These are phyloP conservation scores for Poteriospumella lacustris DNA, from an alignment of 108 stramenopile genomes.

Conservation along the genomic window DNA sequence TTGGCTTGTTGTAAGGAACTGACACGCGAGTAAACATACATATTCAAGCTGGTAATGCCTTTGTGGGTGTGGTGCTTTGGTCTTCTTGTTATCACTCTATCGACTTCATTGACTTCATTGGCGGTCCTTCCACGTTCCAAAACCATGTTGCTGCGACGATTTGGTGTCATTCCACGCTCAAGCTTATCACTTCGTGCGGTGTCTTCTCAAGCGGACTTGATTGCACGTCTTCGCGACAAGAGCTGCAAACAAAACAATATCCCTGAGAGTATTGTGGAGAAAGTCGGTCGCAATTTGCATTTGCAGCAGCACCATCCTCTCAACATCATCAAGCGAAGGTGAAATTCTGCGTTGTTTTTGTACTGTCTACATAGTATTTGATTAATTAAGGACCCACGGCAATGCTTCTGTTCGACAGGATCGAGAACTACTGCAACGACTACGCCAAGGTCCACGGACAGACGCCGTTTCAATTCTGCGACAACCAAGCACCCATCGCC, in stretches of 20 bases:
- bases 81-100: too few species aligned
- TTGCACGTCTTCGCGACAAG: background rate
- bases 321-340: conserved; percentile 67
- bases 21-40: too few species aligned
- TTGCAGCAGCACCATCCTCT: conserved; percentile 70
- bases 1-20: too few species aligned
- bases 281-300: conserved; percentile 69
- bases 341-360: background rate
- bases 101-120: too few species aligned
- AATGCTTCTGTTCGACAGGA: conserved; percentile 37
- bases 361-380: background rate
- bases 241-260: conserved; percentile 68
- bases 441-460: conserved; percentile 37
- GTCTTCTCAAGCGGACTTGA: too few species aligned
- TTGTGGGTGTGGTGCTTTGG: too few species aligned
- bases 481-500: conserved; percentile 58
- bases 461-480: conserved; percentile 41
- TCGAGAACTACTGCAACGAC: conserved; percentile 70
- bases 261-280: conserved; percentile 64
- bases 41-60: too few species aligned
- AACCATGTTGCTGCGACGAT: too few species aligned
- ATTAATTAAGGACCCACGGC: background rate
- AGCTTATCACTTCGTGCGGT: too few species aligned
- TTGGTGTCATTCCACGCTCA: too few species aligned
- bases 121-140: too few species aligned